Conservation (phyloP, 2,329 filamentous ascomycete species). For the Colletotrichum liaoningense region DNA sequence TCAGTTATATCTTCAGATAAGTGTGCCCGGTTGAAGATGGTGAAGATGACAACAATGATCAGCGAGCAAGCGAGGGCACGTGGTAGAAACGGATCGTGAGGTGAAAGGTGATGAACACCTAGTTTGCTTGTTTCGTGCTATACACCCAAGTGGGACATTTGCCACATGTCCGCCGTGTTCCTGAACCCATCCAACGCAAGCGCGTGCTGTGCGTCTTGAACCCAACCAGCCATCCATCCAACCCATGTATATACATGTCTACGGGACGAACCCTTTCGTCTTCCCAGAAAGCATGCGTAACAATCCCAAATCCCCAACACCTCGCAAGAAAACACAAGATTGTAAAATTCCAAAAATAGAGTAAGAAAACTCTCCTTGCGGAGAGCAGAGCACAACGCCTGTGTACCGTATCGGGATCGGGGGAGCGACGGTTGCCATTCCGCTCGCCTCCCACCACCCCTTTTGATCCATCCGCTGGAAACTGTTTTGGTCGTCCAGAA, state of each 20-base stretch:
- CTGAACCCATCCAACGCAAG: not conserved
- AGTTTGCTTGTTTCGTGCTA: not conserved
- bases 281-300: not conserved
- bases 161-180: not conserved
- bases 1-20: too few relatives aligned
- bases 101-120: not conserved
- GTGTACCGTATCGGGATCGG: conserved; percentile 10
- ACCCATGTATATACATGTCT: conserved; percentile 26
- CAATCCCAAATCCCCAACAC: conserved; percentile 27
- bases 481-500: conserved; percentile 15
- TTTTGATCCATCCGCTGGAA: conserved; percentile 12
- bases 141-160: not conserved
- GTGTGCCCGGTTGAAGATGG: too few relatives aligned
- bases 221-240: not conserved
- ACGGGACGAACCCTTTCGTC: conserved; percentile 9
- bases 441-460: not conserved
- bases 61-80: not conserved
- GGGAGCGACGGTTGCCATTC: conserved; percentile 5
- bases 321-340: conserved; percentile 1
- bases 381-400: conserved; percentile 20
- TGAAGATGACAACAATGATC: not conserved
- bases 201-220: not conserved
- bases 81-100: not conserved
- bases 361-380: conserved; percentile 17
- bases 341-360: not conserved